Base-by-base conservation (phyloP, 2,329 filamentous ascomycete species). In the Elsinoe australis region DNA sequence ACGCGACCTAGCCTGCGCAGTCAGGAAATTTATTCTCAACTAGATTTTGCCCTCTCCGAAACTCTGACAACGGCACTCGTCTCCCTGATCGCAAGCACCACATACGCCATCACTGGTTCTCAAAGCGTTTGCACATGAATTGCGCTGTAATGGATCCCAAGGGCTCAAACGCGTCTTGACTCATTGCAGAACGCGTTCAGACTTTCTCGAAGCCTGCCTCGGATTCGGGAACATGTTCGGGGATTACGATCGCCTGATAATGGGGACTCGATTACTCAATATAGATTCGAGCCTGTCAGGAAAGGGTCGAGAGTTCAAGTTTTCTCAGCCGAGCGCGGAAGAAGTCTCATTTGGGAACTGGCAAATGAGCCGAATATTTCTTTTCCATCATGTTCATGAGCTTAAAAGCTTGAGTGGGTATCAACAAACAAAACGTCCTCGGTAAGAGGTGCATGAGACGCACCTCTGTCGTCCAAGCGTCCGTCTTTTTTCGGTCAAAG, bases 391-490 rank as follows among this genome's bases (percentile, higher is more conserved):
- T 9, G 36, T 41, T 4, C 36, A 28, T n/a, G 6, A 18, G 8
- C 2, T 2, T 2, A 41, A 36, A 41, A 41, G 28, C 26, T 21
- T 41, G 22, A 26, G 22, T 14, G 9, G 36, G 21, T 14, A 41
- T 41, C 36, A 41, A 41, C 36, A 41, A 41, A 41, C 36, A 41
- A 41, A 41, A 26, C 36, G 36, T 41, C 36, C 21, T 41, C 36
- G 36, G 36, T 41, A 21, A 26, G 19, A 41, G 36, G 6, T 26
- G 14, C 12, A 24, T 9, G 28, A 41, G 36, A 26, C 21, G 36
- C n/a, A n/a, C n/a, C n/a, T n/a, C n/a, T n/a, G n/a, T n/a, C n/a
- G n/a, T 41, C 36, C 17, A 21, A 8, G 36, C 36, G 36, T 41
- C 36, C 32, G 26, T 39, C 35, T 26, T 26, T 7, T 24, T 26